Base-by-base conservation (phyloP, 768 basidiomycete genomes). In the Chalciporus chontae region DNA sequence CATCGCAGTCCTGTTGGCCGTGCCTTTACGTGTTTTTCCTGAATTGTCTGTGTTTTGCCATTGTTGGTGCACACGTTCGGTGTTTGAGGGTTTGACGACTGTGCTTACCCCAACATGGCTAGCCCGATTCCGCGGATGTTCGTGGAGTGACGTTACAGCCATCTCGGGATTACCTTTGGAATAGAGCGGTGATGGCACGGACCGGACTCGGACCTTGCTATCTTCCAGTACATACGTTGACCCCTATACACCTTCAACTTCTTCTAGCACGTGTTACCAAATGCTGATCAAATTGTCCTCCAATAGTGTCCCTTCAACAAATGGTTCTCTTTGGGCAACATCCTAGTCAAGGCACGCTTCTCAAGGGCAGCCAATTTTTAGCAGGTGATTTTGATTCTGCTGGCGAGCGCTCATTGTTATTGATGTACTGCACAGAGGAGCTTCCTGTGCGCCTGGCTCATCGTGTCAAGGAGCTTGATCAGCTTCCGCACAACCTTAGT, bases 291-390 rank as follows among this genome's bases (percentile, higher is more conserved):
- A 27, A 38, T 7, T 40, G 9, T 38, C 37, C 41, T 68, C 4
- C 21, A 21, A 21, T 60, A 90, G 94, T 98, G 3, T 96, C 94
- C 0, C 76, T 97, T 17, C 90, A 96, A 69, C 95, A 98, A 71
- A 97, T 99, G 94, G 92, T 96, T 43, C 79, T 89, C 47, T 97
- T 99, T 63, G 95, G 95, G 0, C 93, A 96, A 73, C 90, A 97
- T 62, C 94, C 95, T 0, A 87, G 83, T 47, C 91, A 95, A 65
- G 95, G 95, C 0, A 99, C 95, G 0, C 77, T 99, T 10, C 71
- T 97, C n/a, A 87, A 86, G 63, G 96, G 90, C 0, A 86, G 86
- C 58, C 90, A 94, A 64, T 95, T 95, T 67, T 78, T 95, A 4
- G 74, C 83, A 50, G 90, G 90, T 89, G 40, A 21, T 2, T 44